Percentiles rank a stretch among this genome's conserved stretches.
Conservation (phyloP, 2,329 filamentous ascomycete genomes). For the Cryphonectria parasitica region DNA sequence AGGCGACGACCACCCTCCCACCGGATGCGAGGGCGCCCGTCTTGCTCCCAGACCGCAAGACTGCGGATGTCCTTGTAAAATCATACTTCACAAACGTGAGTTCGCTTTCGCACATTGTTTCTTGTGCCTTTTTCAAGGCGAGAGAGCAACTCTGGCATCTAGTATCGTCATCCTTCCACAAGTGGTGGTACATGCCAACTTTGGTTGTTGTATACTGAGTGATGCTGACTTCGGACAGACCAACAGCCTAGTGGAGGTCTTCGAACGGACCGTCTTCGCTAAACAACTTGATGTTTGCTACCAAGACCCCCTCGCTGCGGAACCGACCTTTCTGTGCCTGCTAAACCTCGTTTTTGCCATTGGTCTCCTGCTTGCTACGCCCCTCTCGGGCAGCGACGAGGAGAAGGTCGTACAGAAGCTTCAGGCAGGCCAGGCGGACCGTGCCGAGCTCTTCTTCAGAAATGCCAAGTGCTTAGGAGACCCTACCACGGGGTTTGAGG, state of each 20-base stretch:
- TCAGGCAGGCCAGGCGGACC: slow-evolving; percentile 49
- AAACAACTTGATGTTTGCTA: slow-evolving; percentile 57
- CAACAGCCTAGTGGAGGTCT: slow-evolving; percentile 62
- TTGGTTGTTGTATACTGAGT: background rate
- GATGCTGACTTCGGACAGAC: slow-evolving; percentile 46
- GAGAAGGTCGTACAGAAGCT: slow-evolving; percentile 56
- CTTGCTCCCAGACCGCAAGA: slow-evolving; percentile 59
- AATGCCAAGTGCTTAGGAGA: slow-evolving; percentile 59
- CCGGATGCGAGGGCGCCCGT: slow-evolving; percentile 50
- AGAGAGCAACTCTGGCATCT: background rate
- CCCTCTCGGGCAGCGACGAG: slow-evolving; percentile 52
- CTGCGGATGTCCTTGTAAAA: slow-evolving; percentile 57
- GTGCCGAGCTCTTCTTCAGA: slow-evolving; percentile 66
- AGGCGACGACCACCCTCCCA: slow-evolving; percentile 54
- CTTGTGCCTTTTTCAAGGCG: background rate
- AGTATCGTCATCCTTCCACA: background rate
- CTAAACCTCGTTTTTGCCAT: slow-evolving; percentile 67
- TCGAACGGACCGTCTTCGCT: slow-evolving; percentile 56
- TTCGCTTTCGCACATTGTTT: slow-evolving; percentile 14
- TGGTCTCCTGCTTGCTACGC: slow-evolving; percentile 62
- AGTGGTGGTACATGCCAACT: background rate
- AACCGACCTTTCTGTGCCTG: slow-evolving; percentile 59
- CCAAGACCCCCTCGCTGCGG: slow-evolving; percentile 52
- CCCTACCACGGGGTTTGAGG: slow-evolving; percentile 56
- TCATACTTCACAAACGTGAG: slow-evolving; percentile 66